Evolutionary conservation across 352 stramenopile species (phyloP).

Genomic region (Pythium sp.): DNA sequence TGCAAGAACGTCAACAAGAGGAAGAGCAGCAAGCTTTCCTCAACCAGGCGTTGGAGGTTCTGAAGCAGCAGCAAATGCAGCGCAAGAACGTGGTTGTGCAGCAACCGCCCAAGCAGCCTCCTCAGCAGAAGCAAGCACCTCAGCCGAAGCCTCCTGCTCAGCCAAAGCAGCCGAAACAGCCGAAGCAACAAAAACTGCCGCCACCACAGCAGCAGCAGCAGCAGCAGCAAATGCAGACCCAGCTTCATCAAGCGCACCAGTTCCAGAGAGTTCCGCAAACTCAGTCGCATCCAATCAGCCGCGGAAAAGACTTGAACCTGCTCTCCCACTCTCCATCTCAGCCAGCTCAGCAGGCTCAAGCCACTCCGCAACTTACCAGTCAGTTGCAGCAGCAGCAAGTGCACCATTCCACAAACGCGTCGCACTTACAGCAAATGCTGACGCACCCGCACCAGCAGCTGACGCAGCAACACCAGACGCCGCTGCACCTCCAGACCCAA

Average conservation of each 20-base stretch:
- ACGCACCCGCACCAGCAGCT: slow-evolving; percentile 20
- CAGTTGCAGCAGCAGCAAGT: slow-evolving; percentile 21
- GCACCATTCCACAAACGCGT: slow-evolving; percentile 16
- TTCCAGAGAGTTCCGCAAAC: slow-evolving; percentile 18
- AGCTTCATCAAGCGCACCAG: slow-evolving; percentile 34
- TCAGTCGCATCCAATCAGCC: background rate
- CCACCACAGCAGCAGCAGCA: slow-evolving; percentile 32
- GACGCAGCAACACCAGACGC: slow-evolving; percentile 20
- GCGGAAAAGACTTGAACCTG: slow-evolving; percentile 17
- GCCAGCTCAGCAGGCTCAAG: slow-evolving; percentile 2
- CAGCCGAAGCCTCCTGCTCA: slow-evolving; percentile 5
- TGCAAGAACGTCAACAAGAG: slow-evolving; percentile 23
- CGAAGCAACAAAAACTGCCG: slow-evolving; percentile 20
- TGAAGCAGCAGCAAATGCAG: slow-evolving; percentile 28
- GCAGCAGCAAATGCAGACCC: slow-evolving; percentile 24
- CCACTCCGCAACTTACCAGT: slow-evolving; percentile 14
- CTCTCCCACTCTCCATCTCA: slow-evolving; percentile 13
- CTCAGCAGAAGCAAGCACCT: slow-evolving; percentile 15
- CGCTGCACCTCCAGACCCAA: slow-evolving; percentile 33
- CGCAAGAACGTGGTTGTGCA: slow-evolving; percentile 12
- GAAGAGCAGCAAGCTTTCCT: slow-evolving; percentile 38
- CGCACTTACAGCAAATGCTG: slow-evolving; percentile 44
- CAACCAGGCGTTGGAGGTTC: slow-evolving; percentile 41
- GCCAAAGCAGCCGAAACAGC: slow-evolving; percentile 17
- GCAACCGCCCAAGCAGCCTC: slow-evolving; percentile 2